These are phyloP conservation scores for Arabidopsis thaliana DNA, from an alignment of 345 rosid species.

Conservation along the genomic window DNA sequence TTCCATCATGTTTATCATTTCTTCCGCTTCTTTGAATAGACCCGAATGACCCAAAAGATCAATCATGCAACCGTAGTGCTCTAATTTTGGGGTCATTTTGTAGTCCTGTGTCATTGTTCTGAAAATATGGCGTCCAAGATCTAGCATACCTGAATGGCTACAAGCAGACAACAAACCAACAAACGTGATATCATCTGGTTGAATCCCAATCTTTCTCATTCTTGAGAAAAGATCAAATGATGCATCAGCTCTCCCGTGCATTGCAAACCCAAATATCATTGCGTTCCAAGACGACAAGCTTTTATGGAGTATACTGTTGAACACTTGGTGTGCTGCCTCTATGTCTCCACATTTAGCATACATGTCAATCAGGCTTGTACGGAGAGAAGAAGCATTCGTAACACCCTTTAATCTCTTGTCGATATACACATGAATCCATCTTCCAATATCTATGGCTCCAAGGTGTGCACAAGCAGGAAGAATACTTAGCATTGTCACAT, in stretches of 20 bases:
- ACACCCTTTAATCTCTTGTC: constrained; percentile 48
- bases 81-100: constrained; percentile 61
- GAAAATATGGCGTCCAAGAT: constrained; percentile 61
- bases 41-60: constrained; percentile 78
- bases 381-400: constrained; percentile 45
- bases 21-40: constrained; percentile 65
- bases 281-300: constrained; percentile 69
- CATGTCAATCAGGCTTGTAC: constrained; percentile 69
- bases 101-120: constrained; percentile 59
- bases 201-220: constrained; percentile 56
- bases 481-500: constrained; percentile 57
- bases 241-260: constrained; percentile 62
- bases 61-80: constrained; percentile 77
- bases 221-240: constrained; percentile 57
- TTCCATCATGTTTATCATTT: constrained; percentile 56
- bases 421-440: constrained; percentile 69
- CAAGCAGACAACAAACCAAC: constrained; percentile 78
- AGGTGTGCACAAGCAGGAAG: constrained; percentile 70
- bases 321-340: constrained; percentile 56
- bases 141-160: constrained; percentile 67
- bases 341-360: constrained; percentile 69
- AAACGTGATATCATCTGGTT: constrained; percentile 74
- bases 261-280: constrained; percentile 71
- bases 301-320: constrained; percentile 46
- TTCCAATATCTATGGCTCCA: constrained; percentile 67